These are phyloP conservation scores for Biscogniauxia marginata DNA, from an alignment of 2,329 filamentous ascomycete genomes.

Conservation along the genomic window DNA sequence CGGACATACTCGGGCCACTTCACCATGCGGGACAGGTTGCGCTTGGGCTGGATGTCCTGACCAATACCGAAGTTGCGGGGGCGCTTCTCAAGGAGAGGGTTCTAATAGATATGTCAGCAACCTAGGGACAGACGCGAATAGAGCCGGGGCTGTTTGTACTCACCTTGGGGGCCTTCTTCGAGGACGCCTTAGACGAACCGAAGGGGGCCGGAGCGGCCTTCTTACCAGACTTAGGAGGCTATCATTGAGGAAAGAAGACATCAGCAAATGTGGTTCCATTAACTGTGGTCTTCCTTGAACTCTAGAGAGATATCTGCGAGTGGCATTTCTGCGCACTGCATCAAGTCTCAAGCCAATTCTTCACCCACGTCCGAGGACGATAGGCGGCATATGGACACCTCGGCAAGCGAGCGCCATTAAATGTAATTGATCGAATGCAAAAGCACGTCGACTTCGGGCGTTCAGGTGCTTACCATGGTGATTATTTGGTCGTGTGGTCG, in stretches of 20 bases:
- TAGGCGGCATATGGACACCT: conserved; percentile 40
- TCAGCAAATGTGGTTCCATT: conserved; percentile 85
- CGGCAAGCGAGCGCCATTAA: conserved; percentile 34
- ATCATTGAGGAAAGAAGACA: conserved; percentile 99
- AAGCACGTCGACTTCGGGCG: conserved; percentile 33
- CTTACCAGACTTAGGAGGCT: conserved; percentile 98
- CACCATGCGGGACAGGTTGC: conserved; percentile 97
- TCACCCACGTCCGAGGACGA: conserved; percentile 50
- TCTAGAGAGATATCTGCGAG: conserved; percentile 73
- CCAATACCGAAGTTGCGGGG: conserved; percentile 97
- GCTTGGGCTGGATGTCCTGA: conserved; percentile 95
- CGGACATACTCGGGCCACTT: conserved; percentile 99
- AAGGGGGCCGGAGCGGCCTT: conserved; percentile 97
- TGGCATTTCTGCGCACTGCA: conserved; percentile 54
- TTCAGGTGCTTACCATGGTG: conserved; percentile 60
- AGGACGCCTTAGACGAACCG: conserved; percentile 85
- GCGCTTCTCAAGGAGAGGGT: conserved; percentile 99
- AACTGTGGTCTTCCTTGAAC: conserved; percentile 79
- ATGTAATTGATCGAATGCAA: conserved; percentile 28
- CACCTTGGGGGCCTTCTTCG: conserved; percentile 97
- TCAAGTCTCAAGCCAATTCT: conserved; percentile 63
- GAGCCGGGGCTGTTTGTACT: conserved; percentile 39
- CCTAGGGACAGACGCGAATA: not conserved
- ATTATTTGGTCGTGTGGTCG: conserved; percentile 46
- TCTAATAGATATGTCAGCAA: conserved; percentile 54